Conservation (phyloP, 371 early-diverging fungal genomes). For the Dinochytrium kinnereticum region DNA sequence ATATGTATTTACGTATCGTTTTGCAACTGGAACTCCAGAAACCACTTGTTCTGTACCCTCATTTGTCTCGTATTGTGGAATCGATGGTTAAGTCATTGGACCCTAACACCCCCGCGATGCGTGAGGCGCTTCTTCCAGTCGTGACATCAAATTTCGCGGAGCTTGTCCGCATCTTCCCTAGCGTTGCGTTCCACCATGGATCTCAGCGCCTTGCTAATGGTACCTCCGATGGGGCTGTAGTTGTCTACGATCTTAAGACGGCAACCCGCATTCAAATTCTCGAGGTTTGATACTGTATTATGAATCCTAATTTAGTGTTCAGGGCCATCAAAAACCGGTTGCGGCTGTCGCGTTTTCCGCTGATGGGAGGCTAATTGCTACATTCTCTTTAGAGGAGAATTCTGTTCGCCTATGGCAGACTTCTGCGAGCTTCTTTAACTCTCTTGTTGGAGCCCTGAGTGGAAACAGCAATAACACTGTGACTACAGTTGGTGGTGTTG, state of each 20-base stretch:
- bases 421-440: slow-evolving; percentile 71
- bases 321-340: slow-evolving; percentile 73
- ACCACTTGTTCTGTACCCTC: slow-evolving; percentile 66
- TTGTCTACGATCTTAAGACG: slow-evolving; percentile 85
- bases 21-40: slow-evolving; percentile 49
- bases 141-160: slow-evolving; percentile 79
- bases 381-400: slow-evolving; percentile 73
- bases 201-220: slow-evolving; percentile 82
- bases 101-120: slow-evolving; percentile 74
- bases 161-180: slow-evolving; percentile 77
- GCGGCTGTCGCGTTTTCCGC: slow-evolving; percentile 77
- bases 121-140: slow-evolving; percentile 71
- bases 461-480: slow-evolving; percentile 29
- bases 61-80: slow-evolving; percentile 71
- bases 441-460: slow-evolving; percentile 64
- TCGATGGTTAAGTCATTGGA: slow-evolving; percentile 84
- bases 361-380: slow-evolving; percentile 79
- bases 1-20: too few species aligned
- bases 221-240: slow-evolving; percentile 75
- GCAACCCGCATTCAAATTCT: slow-evolving; percentile 79
- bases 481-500: slow-evolving; percentile 33
- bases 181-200: slow-evolving; percentile 74
- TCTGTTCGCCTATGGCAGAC: slow-evolving; percentile 81
- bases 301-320: neutral
- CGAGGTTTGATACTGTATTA: slow-evolving; percentile 53